phyloP scores from a whole-genome alignment of 371 early-diverging fungal genomes.

The Rozella allomycis region DNA sequence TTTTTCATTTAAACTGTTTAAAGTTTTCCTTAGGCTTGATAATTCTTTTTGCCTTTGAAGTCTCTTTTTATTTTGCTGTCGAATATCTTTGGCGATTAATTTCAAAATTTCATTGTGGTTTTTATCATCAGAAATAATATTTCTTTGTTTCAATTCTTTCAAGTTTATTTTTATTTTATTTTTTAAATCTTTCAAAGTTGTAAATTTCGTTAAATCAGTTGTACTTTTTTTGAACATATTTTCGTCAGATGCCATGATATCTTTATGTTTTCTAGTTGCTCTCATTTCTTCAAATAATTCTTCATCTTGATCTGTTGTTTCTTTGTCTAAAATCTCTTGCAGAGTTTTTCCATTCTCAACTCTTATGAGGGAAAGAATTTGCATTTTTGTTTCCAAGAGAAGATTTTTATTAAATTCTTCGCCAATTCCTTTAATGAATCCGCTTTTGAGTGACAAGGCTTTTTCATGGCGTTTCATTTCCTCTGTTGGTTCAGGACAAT shows the following conservation, averaged over 20 bases:
- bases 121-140: conserved; percentile 21
- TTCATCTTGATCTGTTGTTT: conserved; percentile 50
- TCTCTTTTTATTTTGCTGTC: conserved; percentile 27
- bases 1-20: conserved; percentile 59
- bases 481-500: conserved; percentile 7
- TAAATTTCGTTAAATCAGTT: neutral
- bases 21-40: conserved; percentile 43
- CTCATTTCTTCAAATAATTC: neutral
- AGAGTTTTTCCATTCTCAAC: conserved; percentile 56
- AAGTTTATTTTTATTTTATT: conserved; percentile 11
- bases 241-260: neutral
- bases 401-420: conserved; percentile 30
- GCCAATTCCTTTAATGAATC: conserved; percentile 30
- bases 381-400: conserved; percentile 69
- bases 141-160: conserved; percentile 42
- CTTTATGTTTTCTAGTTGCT: neutral
- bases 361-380: conserved; percentile 51
- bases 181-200: neutral
- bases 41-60: conserved; percentile 49
- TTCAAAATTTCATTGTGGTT: conserved; percentile 74
- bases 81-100: conserved; percentile 62
- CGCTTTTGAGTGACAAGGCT: conserved; percentile 39
- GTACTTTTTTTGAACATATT: too few relatives aligned
- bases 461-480: conserved; percentile 34
- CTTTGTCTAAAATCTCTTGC: conserved; percentile 52